Evolutionary conservation across 169 alveolate species (phyloP).

Genomic region (Cryptosporidium viatorum): DNA sequence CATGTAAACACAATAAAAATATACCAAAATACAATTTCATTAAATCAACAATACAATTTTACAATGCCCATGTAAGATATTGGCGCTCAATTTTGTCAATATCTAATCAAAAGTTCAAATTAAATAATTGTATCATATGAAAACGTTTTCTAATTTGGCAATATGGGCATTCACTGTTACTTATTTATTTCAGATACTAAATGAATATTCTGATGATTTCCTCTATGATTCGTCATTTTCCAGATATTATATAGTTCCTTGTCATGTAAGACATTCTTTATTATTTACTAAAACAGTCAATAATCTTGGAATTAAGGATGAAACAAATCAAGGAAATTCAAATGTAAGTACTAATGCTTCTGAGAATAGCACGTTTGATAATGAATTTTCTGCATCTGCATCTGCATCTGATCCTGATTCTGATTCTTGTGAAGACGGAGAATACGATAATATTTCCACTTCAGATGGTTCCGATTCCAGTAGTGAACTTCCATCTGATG

Average conservation of each 20-base stretch:
- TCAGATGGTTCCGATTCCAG: too few relatives aligned
- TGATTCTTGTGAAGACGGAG: too few relatives aligned
- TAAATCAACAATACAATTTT: too few relatives aligned
- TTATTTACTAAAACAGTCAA: neutral
- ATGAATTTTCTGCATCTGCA: too few relatives aligned
- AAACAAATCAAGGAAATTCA: too few relatives aligned
- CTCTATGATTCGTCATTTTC: neutral
- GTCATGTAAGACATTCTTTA: neutral
- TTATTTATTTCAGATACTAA: neutral
- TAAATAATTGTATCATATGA: neutral
- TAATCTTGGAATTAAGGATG: neutral
- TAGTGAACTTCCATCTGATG: too few relatives aligned
- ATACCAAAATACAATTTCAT: neutral
- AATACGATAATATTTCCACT: too few relatives aligned
- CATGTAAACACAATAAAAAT: too few relatives aligned
- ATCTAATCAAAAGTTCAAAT: neutral
- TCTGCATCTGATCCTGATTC: too few relatives aligned
- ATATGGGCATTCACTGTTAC: neutral
- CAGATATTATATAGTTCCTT: neutral
- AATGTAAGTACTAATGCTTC: too few relatives aligned
- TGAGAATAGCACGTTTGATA: too few relatives aligned
- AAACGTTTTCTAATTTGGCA: neutral
- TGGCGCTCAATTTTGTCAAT: neutral
- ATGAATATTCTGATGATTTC: neutral
- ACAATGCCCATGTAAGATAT: neutral